Base-by-base conservation (phyloP, 352 stramenopile genomes). In the Ophiocytium majus region DNA sequence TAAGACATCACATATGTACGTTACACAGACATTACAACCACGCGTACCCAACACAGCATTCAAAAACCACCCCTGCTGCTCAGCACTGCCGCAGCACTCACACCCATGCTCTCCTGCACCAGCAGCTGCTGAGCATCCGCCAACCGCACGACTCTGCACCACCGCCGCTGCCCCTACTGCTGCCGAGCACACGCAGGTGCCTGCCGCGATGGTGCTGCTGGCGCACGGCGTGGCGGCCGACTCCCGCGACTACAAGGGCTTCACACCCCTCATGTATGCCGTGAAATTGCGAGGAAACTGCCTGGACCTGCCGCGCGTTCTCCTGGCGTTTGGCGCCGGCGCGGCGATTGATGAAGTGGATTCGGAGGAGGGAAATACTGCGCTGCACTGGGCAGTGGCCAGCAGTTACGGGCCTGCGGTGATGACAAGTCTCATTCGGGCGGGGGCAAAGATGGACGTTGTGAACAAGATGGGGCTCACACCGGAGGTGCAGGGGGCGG, bases 261-360 rank as follows among this genome's bases (percentile, higher is more conserved):
- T 86, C 50, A 88, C 84, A 1, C 80, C 84, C 28, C 84, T 88
- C 35, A 88, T 88, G 84, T 88, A 88, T 50, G 64, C 50, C 10
- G 76, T 31, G 36, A 88, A 88, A 71, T 71, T 88, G 31, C 64
- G 84, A 34, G 76, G 83, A 17, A 76, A 79, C n/a, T 82, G 80
- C 74, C 9, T 84, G 19, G 84, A 88, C 80, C 76, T 88, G 28
- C 37, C 43, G 19, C 57, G 84, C 17, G 84, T 82, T 9, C 74
- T 88, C 10, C 10, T 86, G 10, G 81, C 79, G 36, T 88, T 83
- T 74, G 84, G 84, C 31, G 43, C 80, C 10, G 81, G 50, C 9
- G 57, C 63, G 28, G 80, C 43, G 35, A 14, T 88, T 10, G 84
- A 84, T 0, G 84, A 75, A 17, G 80, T 74, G 63, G 84, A 88